A percentile compares a stretch with the other conserved stretches of the same genome.
Evolutionary conservation across 2,329 filamentous ascomycete species (phyloP).

Genomic region (Talaromyces rugulosus): DNA sequence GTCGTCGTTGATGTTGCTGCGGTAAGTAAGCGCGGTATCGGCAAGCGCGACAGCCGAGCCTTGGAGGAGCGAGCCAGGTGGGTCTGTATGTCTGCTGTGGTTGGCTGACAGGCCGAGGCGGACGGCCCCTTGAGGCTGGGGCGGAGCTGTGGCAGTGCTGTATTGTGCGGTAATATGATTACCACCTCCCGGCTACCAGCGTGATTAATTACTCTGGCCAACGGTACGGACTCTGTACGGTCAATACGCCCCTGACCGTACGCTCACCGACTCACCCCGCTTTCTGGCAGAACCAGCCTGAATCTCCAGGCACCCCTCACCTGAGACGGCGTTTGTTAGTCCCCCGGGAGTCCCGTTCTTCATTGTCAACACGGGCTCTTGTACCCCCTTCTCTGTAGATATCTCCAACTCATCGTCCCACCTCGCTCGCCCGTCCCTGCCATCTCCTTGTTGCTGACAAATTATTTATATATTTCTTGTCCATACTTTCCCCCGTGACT

Average conservation of each 20-base stretch:
- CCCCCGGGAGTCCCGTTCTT: neutral
- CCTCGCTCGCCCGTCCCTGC: neutral
- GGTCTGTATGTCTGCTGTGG: neutral
- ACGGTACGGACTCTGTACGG: too few species aligned
- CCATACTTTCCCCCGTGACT: neutral
- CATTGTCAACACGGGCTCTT: neutral
- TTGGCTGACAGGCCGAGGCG: neutral
- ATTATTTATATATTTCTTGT: neutral
- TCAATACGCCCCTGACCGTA: slow-evolving; percentile 5
- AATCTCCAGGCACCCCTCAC: slow-evolving; percentile 8
- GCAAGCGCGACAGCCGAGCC: slow-evolving; percentile 6
- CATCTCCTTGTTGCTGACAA: neutral
- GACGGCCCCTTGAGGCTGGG: slow-evolving; percentile 5
- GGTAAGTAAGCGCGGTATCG: slow-evolving; percentile 13
- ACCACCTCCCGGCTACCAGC: neutral
- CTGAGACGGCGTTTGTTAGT: neutral
- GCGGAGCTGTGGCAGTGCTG: slow-evolving; percentile 1
- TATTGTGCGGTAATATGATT: neutral
- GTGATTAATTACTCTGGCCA: too few species aligned
- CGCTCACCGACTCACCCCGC: slow-evolving; percentile 14
- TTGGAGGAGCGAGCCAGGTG: neutral
- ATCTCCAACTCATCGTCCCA: neutral
- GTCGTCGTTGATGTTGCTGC: slow-evolving; percentile 17
- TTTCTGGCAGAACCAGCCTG: slow-evolving; percentile 1
- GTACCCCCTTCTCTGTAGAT: neutral